A percentile compares a stretch with the other conserved stretches of the same genome.
These are phyloP conservation scores for Decorospora gaudefroyi DNA, from an alignment of 2,329 filamentous ascomycete species.

Conservation along the genomic window DNA sequence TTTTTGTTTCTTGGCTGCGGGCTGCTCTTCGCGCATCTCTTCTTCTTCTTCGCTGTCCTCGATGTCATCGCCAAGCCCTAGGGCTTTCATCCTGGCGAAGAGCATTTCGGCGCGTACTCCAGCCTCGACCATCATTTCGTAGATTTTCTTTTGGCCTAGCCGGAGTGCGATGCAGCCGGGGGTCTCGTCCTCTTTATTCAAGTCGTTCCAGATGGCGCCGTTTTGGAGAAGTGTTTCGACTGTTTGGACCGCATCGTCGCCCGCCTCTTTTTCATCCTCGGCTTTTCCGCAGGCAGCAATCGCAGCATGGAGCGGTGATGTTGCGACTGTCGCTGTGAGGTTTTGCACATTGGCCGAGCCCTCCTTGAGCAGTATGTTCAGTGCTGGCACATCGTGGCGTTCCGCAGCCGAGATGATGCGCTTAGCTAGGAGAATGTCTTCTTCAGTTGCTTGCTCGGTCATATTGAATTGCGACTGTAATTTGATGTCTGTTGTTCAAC, in stretches of 20 bases:
- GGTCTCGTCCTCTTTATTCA: slow-evolving; percentile 47
- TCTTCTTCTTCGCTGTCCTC: slow-evolving; percentile 32
- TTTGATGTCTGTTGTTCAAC: slow-evolving; percentile 1
- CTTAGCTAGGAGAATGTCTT: slow-evolving; percentile 45
- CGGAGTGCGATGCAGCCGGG: slow-evolving; percentile 45
- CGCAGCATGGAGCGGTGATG: slow-evolving; percentile 45
- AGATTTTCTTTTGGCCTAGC: slow-evolving; percentile 42
- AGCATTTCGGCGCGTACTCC: slow-evolving; percentile 45
- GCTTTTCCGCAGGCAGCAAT: slow-evolving; percentile 40
- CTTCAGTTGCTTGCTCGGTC: slow-evolving; percentile 42
- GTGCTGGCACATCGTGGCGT: slow-evolving; percentile 41
- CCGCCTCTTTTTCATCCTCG: slow-evolving; percentile 36
- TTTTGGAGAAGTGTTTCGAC: slow-evolving; percentile 43
- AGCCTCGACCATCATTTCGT: slow-evolving; percentile 46
- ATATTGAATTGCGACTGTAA: slow-evolving; percentile 24
- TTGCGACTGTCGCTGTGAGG: slow-evolving; percentile 40
- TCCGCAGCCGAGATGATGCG: slow-evolving; percentile 46
- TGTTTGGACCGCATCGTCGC: slow-evolving; percentile 36
- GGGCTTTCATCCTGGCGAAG: slow-evolving; percentile 42
- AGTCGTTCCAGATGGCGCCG: slow-evolving; percentile 48
- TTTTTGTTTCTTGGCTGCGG: slow-evolving; percentile 44
- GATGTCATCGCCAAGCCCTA: slow-evolving; percentile 34
- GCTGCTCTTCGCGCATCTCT: slow-evolving; percentile 28
- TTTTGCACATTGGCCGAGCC: slow-evolving; percentile 47
- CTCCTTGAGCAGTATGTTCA: slow-evolving; percentile 43